A percentile compares a stretch with the other conserved stretches of the same genome.
These are phyloP conservation scores for Microbotryomycetes sp. DNA, from an alignment of 1,284 basidiomycete species.

Conservation along the genomic window DNA sequence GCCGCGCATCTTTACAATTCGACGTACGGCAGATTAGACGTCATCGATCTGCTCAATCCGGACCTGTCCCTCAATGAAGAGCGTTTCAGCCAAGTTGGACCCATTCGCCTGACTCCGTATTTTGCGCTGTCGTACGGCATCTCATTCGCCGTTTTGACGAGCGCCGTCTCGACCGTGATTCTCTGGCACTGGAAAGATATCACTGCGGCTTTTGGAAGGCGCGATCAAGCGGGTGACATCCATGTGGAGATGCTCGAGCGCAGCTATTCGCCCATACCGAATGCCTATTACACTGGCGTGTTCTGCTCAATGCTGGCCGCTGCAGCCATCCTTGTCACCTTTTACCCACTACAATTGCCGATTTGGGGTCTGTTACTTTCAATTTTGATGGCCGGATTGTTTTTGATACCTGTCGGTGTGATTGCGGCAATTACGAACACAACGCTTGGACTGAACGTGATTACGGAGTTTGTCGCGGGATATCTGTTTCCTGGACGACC, in stretches of 20 bases:
- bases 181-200: conserved; percentile 44
- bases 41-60: conserved; percentile 31
- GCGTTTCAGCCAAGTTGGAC: conserved; percentile 34
- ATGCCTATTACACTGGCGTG: conserved; percentile 34
- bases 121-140: conserved; percentile 43
- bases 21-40: conserved; percentile 34
- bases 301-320: conserved; percentile 36
- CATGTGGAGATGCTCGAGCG: conserved; percentile 37
- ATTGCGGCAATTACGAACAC: conserved; percentile 36
- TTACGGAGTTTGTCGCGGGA: conserved; percentile 43
- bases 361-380: conserved; percentile 43
- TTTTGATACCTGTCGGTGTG: conserved; percentile 42
- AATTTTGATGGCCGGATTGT: conserved; percentile 40
- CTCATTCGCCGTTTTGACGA: conserved; percentile 43
- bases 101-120: conserved; percentile 42
- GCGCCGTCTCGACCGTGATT: conserved; percentile 41
- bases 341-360: conserved; percentile 43
- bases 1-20: conserved; percentile 40
- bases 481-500: conserved; percentile 43
- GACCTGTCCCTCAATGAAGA: conserved; percentile 26
- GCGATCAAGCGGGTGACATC: conserved; percentile 15
- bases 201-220: conserved; percentile 34
- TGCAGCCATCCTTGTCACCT: conserved; percentile 38
- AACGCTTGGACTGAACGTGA: conserved; percentile 39
- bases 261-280: conserved; percentile 40